Conservation (phyloP, 306 rosid genomes). For the Trifolium dubium region DNA sequence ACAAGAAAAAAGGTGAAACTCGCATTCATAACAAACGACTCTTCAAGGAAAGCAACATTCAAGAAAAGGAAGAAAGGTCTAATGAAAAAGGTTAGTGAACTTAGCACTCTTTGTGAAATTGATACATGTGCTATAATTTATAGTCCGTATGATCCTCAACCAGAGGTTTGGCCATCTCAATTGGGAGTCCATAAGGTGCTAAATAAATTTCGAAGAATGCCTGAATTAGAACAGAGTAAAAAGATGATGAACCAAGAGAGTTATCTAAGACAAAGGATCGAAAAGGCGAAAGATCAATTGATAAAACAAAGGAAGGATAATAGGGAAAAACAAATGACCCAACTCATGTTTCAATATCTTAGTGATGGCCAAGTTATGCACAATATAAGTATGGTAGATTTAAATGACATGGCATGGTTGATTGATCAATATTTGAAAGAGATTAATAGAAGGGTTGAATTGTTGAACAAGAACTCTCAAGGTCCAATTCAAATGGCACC, state of each 20-base stretch:
- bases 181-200: slow-evolving; percentile 44
- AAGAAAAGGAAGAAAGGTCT: slow-evolving; percentile 59
- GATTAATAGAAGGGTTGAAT: slow-evolving; percentile 46
- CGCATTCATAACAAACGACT: slow-evolving; percentile 51
- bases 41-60: slow-evolving; percentile 53
- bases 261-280: slow-evolving; percentile 48
- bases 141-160: slow-evolving; percentile 55
- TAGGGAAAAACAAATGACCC: slow-evolving; percentile 50
- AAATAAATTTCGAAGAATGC: slow-evolving; percentile 45
- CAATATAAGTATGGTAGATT: slow-evolving; percentile 48
- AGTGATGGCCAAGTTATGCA: slow-evolving; percentile 46
- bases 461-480: slow-evolving; percentile 41
- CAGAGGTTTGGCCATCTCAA: slow-evolving; percentile 57
- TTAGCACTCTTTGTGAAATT: slow-evolving; percentile 56
- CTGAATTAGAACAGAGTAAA: slow-evolving; percentile 53
- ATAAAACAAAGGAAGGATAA: slow-evolving; percentile 51
- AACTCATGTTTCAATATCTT: slow-evolving; percentile 51
- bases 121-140: slow-evolving; percentile 52
- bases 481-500: slow-evolving; percentile 30
- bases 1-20: slow-evolving; percentile 60
- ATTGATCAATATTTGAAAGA: slow-evolving; percentile 55
- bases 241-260: slow-evolving; percentile 58
- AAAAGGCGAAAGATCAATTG: slow-evolving; percentile 47
- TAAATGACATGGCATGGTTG: slow-evolving; percentile 51
- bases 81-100: slow-evolving; percentile 53